Evolutionary conservation across 257 asterid species (phyloP).

Genomic region (Avicennia marina): DNA sequence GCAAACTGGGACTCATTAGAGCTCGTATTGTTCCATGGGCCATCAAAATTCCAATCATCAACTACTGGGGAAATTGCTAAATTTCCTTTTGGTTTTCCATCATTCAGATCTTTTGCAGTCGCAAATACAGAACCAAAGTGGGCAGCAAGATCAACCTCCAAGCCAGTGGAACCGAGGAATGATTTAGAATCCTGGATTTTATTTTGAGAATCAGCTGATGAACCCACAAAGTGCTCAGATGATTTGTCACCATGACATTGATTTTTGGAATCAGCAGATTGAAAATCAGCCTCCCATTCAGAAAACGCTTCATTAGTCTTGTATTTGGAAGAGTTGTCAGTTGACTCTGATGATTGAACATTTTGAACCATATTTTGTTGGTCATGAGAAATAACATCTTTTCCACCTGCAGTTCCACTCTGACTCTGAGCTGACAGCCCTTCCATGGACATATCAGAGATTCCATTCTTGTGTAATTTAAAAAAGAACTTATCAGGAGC

Average conservation of each 20-base stretch:
- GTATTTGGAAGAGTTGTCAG: conserved; percentile 30
- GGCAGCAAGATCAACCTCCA: conserved; percentile 51
- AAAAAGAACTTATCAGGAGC: conserved; percentile 60
- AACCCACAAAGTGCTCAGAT: conserved; percentile 24
- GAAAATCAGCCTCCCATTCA: conserved; percentile 87
- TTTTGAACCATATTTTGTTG: conserved; percentile 46
- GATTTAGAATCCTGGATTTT: conserved; percentile 25
- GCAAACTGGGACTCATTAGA: conserved; percentile 26
- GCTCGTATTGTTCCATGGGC: conserved; percentile 40
- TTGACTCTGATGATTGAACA: conserved; percentile 37
- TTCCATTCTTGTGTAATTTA: conserved; percentile 26
- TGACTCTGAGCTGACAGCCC: conserved; percentile 20
- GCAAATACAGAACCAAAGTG: conserved; percentile 68
- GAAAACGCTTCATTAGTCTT: conserved; percentile 33
- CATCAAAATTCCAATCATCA: conserved; percentile 50
- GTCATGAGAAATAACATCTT: conserved; percentile 36
- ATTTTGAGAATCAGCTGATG: conserved; percentile 29
- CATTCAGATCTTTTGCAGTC: conserved; percentile 25
- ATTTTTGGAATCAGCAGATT: conserved; percentile 41
- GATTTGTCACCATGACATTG: conserved; percentile 24
- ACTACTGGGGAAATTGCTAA: conserved; percentile 38
- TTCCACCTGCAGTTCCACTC: conserved; percentile 21
- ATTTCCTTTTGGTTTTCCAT: conserved; percentile 27
- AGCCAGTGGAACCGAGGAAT: conserved; percentile 17
- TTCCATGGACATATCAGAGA: conserved; percentile 28